Conservation (phyloP, 371 early-diverging fungal species). For the Circinella minor region DNA sequence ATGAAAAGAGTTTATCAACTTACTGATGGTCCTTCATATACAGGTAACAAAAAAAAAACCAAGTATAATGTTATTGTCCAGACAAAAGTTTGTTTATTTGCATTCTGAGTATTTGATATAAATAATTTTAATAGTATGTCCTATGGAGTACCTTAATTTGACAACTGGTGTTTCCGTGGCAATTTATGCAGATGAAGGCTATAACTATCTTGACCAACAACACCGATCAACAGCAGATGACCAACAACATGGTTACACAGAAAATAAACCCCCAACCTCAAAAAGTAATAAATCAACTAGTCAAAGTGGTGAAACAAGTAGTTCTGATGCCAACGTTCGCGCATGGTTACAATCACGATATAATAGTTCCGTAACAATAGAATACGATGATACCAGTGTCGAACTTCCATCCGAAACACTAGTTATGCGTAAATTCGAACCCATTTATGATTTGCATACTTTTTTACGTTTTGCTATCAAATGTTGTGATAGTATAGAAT, state of each 20-base stretch:
- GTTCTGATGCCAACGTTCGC: neutral
- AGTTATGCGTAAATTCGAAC: conserved; percentile 5
- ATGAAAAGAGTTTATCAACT: conserved; percentile 43
- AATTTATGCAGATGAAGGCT: conserved; percentile 46
- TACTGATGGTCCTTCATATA: conserved; percentile 34
- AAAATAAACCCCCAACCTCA: neutral
- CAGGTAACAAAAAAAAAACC: conserved; percentile 34
- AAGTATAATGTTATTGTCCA: conserved; percentile 25
- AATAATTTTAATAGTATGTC: conserved; percentile 28
- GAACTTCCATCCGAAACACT: conserved; percentile 24
- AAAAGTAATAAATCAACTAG: neutral
- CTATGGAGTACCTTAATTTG: conserved; percentile 43
- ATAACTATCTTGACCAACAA: conserved; percentile 14
- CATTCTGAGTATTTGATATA: neutral
- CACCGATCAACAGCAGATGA: neutral
- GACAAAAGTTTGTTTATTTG: neutral
- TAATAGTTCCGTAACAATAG: neutral
- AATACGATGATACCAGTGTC: neutral
- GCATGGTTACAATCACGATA: conserved; percentile 7
- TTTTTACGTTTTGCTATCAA: conserved; percentile 52
- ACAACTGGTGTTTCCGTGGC: conserved; percentile 42
- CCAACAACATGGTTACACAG: conserved; percentile 1
- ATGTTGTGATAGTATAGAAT: conserved; percentile 47
- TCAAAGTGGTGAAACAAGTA: neutral
- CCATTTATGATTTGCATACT: conserved; percentile 39